These are phyloP conservation scores for Alternaria ethzedia DNA, from an alignment of 2,329 filamentous ascomycete genomes.

Conservation along the genomic window DNA sequence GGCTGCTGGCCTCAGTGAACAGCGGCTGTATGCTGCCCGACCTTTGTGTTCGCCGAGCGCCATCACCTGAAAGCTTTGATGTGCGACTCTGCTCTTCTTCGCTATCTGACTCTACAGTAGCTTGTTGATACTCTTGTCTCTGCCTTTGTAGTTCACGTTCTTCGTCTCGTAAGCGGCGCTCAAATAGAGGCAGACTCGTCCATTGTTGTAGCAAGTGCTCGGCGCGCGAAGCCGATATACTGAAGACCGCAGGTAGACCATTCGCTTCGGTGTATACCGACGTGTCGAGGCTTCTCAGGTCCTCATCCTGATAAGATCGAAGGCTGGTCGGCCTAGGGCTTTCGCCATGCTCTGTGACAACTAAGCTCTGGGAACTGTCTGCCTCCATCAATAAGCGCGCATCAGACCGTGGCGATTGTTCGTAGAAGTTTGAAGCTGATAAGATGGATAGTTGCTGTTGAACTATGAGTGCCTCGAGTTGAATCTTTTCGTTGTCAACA, in stretches of 20 bases:
- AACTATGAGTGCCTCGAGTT: conserved; percentile 47
- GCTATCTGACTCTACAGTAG: conserved; percentile 44
- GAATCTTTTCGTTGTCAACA: conserved; percentile 44
- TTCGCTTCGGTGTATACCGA: conserved; percentile 25
- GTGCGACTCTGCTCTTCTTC: conserved; percentile 34
- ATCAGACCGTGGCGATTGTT: conserved; percentile 18
- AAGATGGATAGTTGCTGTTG: conserved; percentile 49
- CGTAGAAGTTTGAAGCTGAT: conserved; percentile 26
- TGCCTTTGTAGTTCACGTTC: conserved; percentile 29
- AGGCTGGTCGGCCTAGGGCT: conserved; percentile 31
- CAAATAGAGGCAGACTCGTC: conserved; percentile 42
- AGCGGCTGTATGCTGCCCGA: conserved; percentile 35
- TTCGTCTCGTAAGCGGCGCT: conserved; percentile 32
- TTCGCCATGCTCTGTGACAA: conserved; percentile 10
- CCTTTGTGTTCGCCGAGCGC: conserved; percentile 17
- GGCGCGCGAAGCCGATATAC: conserved; percentile 28
- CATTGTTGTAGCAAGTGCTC: conserved; percentile 40
- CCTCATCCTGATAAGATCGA: conserved; percentile 36
- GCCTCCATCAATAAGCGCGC: conserved; percentile 35
- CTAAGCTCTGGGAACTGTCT: conserved; percentile 38
- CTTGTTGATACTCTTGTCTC: conserved; percentile 38
- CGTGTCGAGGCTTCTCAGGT: conserved; percentile 32
- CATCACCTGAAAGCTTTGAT: conserved; percentile 17
- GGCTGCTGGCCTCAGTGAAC: conserved; percentile 32
- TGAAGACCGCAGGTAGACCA: conserved; percentile 33